phyloP scores from a whole-genome alignment of 2,329 filamentous ascomycete species.

The Hypoxylon sp. region DNA sequence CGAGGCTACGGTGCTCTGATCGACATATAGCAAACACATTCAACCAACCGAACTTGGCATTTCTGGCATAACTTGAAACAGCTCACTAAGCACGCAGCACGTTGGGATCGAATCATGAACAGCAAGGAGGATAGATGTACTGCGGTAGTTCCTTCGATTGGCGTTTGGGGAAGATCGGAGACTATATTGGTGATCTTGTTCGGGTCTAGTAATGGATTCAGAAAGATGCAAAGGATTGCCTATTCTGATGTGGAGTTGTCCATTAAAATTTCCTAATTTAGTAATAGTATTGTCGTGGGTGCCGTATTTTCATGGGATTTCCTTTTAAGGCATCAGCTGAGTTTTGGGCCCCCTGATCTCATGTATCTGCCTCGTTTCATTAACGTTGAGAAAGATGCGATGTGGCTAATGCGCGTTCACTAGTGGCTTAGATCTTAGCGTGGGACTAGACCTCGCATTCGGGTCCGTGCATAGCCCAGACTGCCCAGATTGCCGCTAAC shows the following conservation, averaged over 20 bases:
- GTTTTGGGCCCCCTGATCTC: background rate
- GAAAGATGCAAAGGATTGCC: background rate
- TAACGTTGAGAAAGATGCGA: background rate
- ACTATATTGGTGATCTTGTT: background rate
- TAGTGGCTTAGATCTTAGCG: constrained; percentile 2
- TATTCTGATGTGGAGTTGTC: background rate
- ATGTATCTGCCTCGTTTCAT: constrained; percentile 1
- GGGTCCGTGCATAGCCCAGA: background rate
- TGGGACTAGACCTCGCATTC: background rate
- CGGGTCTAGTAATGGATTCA: background rate
- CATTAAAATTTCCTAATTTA: background rate
- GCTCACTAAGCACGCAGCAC: background rate
- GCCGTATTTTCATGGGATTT: background rate
- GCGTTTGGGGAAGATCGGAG: background rate
- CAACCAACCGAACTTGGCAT: background rate
- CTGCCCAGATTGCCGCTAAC: too few species aligned
- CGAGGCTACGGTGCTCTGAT: background rate
- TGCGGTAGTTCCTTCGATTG: background rate
- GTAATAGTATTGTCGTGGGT: background rate
- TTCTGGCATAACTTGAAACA: background rate
- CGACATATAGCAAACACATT: background rate
- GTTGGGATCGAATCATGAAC: background rate
- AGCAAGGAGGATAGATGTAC: background rate
- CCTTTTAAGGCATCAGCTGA: background rate
- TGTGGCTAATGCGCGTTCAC: constrained; percentile 4